Conservation (phyloP, 257 asterid genomes). For the Jasminum sambac region DNA sequence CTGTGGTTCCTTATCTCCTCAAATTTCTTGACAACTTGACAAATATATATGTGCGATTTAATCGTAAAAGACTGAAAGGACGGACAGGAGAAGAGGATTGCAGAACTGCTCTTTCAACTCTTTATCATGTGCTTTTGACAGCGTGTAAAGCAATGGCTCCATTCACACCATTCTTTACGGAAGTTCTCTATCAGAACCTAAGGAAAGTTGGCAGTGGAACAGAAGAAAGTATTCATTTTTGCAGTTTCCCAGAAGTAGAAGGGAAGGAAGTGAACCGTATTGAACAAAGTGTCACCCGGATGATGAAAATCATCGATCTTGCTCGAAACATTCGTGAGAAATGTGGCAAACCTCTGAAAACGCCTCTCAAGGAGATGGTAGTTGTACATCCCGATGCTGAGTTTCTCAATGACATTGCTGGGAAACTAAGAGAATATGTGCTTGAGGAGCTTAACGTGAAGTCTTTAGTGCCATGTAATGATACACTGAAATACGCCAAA, state of each 20-base stretch:
- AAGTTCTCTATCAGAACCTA: slow-evolving; percentile 86
- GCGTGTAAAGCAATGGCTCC: slow-evolving; percentile 99
- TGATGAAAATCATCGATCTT: slow-evolving; percentile 87
- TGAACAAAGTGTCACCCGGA: slow-evolving; percentile 84
- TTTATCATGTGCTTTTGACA: slow-evolving; percentile 79
- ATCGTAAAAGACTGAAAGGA: slow-evolving; percentile 91
- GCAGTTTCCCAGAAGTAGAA: slow-evolving; percentile 83
- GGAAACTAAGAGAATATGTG: slow-evolving; percentile 79
- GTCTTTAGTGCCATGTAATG: slow-evolving; percentile 79
- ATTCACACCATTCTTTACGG: slow-evolving; percentile 93
- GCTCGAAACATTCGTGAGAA: slow-evolving; percentile 95
- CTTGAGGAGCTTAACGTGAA: slow-evolving; percentile 93
- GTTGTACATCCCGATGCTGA: slow-evolving; percentile 92
- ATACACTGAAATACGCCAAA: slow-evolving; percentile 75
- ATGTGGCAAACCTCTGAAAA: slow-evolving; percentile 85
- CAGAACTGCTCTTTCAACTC: slow-evolving; percentile 90
- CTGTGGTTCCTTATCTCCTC: slow-evolving; percentile 90
- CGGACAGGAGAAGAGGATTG: slow-evolving; percentile 94
- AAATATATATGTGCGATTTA: slow-evolving; percentile 90
- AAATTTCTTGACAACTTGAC: slow-evolving; percentile 90
- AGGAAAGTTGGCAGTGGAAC: slow-evolving; percentile 62
- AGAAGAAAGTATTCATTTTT: slow-evolving; percentile 91
- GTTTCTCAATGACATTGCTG: slow-evolving; percentile 76
- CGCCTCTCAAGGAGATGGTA: slow-evolving; percentile 90
- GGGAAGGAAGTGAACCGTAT: slow-evolving; percentile 87